Conservation (phyloP, 345 rosid genomes). For the Gossypium australe region DNA sequence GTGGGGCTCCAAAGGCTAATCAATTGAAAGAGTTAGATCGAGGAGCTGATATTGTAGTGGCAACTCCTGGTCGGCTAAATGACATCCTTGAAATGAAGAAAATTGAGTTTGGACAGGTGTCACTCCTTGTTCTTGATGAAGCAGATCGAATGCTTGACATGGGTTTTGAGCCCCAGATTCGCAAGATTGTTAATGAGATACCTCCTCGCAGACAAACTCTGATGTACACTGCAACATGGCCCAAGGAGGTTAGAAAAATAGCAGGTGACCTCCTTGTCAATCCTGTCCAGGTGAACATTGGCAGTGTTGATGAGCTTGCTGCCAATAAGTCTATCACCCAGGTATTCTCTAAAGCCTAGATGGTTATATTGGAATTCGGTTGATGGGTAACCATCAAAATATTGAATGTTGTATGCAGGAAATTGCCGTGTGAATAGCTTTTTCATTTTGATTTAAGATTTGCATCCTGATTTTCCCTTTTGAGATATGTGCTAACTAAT, state of each 20-base stretch:
- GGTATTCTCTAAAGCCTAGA: conserved; percentile 30
- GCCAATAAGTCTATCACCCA: conserved; percentile 97
- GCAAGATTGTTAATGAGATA: conserved; percentile 91
- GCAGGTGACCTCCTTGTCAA: conserved; percentile 84
- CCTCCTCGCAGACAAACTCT: conserved; percentile 88
- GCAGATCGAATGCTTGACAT: conserved; percentile 99
- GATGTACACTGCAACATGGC: conserved; percentile 99
- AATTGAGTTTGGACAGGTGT: conserved; percentile 76
- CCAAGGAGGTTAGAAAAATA: conserved; percentile 92
- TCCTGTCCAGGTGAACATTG: conserved; percentile 96
- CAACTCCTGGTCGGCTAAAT: conserved; percentile 96
- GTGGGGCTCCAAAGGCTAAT: conserved; percentile 93
- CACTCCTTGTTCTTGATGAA: conserved; percentile 93
- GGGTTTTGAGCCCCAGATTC: conserved; percentile 98
- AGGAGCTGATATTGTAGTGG: conserved; percentile 98
- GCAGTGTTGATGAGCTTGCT: conserved; percentile 89
- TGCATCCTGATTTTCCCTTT: background rate
- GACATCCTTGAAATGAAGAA: conserved; percentile 86
- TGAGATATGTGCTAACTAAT: background rate
- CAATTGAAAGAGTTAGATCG: conserved; percentile 77
- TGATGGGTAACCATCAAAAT: background rate
- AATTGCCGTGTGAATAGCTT: background rate
- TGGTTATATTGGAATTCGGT: background rate
- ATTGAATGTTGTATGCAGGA: background rate
- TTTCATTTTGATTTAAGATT: background rate